Evolutionary conservation across 306 rosid genomes (phyloP).

Genomic region (Castanea sativa): DNA sequence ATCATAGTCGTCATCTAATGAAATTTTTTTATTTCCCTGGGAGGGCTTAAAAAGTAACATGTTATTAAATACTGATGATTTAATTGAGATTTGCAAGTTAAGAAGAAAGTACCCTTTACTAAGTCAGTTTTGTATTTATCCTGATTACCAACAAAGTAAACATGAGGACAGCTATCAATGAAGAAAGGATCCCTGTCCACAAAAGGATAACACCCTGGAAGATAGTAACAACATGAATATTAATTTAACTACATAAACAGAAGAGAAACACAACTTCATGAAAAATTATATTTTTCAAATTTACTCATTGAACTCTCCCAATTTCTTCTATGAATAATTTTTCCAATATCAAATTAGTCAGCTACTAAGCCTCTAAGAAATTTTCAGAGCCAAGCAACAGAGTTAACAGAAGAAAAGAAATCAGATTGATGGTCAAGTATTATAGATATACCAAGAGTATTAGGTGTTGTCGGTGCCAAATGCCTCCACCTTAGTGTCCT

Average conservation of each 20-base stretch:
- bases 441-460: constrained; percentile 72
- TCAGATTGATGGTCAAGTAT: constrained; percentile 17
- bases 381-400: constrained; percentile 8
- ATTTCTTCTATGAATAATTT: constrained; percentile 20
- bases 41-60: constrained; percentile 19
- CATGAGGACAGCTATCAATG: constrained; percentile 89
- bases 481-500: constrained; percentile 96
- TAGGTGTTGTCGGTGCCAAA: constrained; percentile 98
- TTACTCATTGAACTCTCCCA: not conserved
- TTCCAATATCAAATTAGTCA: constrained; percentile 9
- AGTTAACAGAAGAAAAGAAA: not conserved
- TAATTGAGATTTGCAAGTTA: constrained; percentile 11
- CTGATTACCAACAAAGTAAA: constrained; percentile 89
- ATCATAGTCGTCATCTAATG: constrained; percentile 1
- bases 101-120: constrained; percentile 56
- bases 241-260: not conserved
- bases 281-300: not conserved
- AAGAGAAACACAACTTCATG: not conserved
- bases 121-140: constrained; percentile 66
- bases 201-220: constrained; percentile 93
- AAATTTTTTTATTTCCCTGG: not conserved
- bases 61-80: not conserved
- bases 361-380: constrained; percentile 6
- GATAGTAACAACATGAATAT: constrained; percentile 9
- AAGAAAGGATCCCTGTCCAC: constrained; percentile 85